A percentile compares a stretch with the other conserved stretches of the same genome.
Evolutionary conservation across 371 early-diverging fungal species (phyloP).

Genomic region (Funneliformis caledonium): DNA sequence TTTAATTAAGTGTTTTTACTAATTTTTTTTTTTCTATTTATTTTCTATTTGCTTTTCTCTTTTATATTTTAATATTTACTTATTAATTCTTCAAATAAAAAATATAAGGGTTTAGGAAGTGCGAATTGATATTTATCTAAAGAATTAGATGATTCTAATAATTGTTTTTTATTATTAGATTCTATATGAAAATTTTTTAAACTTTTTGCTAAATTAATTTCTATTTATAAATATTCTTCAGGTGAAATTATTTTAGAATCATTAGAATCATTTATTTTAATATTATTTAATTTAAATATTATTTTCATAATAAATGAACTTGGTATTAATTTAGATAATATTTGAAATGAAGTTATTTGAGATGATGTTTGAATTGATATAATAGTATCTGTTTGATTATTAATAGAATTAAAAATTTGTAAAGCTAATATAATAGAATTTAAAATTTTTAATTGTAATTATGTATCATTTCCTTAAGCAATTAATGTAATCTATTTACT

Average conservation of each 20-base stretch:
- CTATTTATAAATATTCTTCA: neutral
- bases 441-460: neutral
- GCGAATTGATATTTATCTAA: neutral
- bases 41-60: neutral
- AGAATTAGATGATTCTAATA: neutral
- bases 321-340: too few species aligned
- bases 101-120: neutral
- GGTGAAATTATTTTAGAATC: neutral
- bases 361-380: too few species aligned
- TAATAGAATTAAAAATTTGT: neutral
- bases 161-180: too few species aligned
- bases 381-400: neutral
- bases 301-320: neutral
- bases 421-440: neutral
- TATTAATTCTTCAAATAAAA: constrained; percentile 16
- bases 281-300: neutral
- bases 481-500: constrained; percentile 12
- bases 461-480: neutral
- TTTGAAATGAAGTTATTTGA: neutral
- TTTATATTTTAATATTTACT: constrained; percentile 20
- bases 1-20: neutral
- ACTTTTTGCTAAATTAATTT: neutral
- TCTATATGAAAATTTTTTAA: neutral
- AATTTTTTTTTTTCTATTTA: neutral
- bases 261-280: too few species aligned